Percentiles rank a stretch among this genome's conserved stretches.
These are phyloP conservation scores for Pezicula rhizophila DNA, from an alignment of 2,329 filamentous ascomycete genomes.

Conservation along the genomic window DNA sequence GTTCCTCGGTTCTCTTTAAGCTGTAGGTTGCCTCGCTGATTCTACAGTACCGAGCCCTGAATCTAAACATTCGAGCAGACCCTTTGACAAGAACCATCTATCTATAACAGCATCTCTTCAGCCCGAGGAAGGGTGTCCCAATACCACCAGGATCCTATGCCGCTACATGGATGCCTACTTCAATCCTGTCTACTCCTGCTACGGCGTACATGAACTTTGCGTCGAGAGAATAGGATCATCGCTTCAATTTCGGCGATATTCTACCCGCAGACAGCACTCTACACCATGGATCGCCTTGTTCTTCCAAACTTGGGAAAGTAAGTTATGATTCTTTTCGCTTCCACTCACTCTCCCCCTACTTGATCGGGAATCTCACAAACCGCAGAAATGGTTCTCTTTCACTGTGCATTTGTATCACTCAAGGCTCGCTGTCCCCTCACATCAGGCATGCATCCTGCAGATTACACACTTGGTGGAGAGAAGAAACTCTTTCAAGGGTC, in stretches of 20 bases:
- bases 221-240: slow-evolving; percentile 43
- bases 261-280: slow-evolving; percentile 32
- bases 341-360: background rate
- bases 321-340: slow-evolving; percentile 13
- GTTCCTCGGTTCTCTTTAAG: slow-evolving; percentile 48
- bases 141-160: slow-evolving; percentile 23
- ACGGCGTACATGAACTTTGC: slow-evolving; percentile 48
- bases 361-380: background rate
- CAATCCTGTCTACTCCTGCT: slow-evolving; percentile 37
- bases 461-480: slow-evolving; percentile 44
- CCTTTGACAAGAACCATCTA: slow-evolving; percentile 49
- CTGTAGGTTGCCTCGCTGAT: slow-evolving; percentile 33
- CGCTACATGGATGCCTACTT: slow-evolving; percentile 23
- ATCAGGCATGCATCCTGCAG: slow-evolving; percentile 36
- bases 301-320: slow-evolving; percentile 57
- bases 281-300: slow-evolving; percentile 50
- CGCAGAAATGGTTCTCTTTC: slow-evolving; percentile 53
- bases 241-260: slow-evolving; percentile 49
- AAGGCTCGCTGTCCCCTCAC: slow-evolving; percentile 45
- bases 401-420: slow-evolving; percentile 51
- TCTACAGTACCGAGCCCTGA: no score
- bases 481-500: slow-evolving; percentile 51
- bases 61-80: slow-evolving; percentile 26
- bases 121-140: slow-evolving; percentile 26
- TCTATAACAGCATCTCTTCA: slow-evolving; percentile 48